phyloP scores from a whole-genome alignment of 768 basidiomycete species.

The Hebeloma cylindrosporum region DNA sequence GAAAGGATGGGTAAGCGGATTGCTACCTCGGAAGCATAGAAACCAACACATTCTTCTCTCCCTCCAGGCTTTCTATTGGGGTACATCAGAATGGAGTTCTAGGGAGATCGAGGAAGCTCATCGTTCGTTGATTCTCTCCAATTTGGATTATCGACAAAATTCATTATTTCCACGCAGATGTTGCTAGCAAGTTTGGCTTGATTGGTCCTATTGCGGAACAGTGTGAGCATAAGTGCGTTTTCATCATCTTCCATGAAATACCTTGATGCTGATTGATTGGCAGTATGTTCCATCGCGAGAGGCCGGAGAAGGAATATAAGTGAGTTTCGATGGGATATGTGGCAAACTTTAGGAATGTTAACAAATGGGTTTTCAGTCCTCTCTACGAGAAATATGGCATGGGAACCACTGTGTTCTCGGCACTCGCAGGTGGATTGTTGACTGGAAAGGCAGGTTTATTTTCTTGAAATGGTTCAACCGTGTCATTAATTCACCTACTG shows the following conservation, averaged over 20 bases:
- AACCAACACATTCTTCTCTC: neutral
- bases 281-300: constrained; percentile 76
- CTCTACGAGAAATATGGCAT: constrained; percentile 67
- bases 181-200: constrained; percentile 66
- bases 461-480: neutral
- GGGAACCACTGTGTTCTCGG: constrained; percentile 73
- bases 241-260: neutral
- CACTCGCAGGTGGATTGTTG: constrained; percentile 71
- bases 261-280: neutral
- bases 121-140: constrained; percentile 37
- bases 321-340: constrained; percentile 26
- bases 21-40: constrained; percentile 6
- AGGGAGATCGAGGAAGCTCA: constrained; percentile 66
- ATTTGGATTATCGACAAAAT: neutral
- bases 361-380: constrained; percentile 34
- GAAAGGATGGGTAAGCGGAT: constrained; percentile 57
- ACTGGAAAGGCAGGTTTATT: constrained; percentile 62
- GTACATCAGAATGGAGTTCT: constrained; percentile 78
- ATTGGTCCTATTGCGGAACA: constrained; percentile 76
- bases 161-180: constrained; percentile 37
- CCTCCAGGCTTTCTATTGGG: constrained; percentile 65
- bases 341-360: constrained; percentile 2
- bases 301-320: constrained; percentile 80
- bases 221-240: constrained; percentile 60
- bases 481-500: neutral